Base-by-base conservation (phyloP, 148 eudicot species). In the Hydrangea macrophylla region DNA sequence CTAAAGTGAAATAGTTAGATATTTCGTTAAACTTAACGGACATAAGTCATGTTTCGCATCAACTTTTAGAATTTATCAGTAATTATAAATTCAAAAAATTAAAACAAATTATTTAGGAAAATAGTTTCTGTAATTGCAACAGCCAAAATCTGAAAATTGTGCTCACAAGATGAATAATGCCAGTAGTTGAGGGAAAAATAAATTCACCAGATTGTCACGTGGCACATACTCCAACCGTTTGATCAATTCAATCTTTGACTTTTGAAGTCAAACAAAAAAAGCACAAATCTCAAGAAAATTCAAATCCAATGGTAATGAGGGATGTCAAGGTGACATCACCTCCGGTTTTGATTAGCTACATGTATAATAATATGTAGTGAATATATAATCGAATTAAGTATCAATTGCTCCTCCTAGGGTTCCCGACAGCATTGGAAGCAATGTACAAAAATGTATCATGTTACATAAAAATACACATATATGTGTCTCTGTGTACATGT, bases 361-460 rank as follows among this genome's bases (percentile, higher is more conserved):
- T 23, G 6, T n/a, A n/a, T n/a, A n/a, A n/a, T n/a, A n/a, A n/a
- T n/a, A 23, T 24, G 27, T 24, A 54, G 11, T 23, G 28, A 57
- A 57, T 15, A 3, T n/a, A n/a, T n/a, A n/a, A 26, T 27, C 6
- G 3, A 57, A 57, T 22, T 18, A 64, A 23, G 5, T 33, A 7
- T 22, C 6, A 13, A 13, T 66, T 55, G 30, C 30, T 33, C 58
- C 10, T 32, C 55, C 57, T 51, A 32, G 58, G 42, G 45, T 54
- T 65, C 59, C 69, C 58, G 60, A 65, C 69, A 65, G 59, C 69
- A 22, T 50, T 31, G 42, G 60, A 65, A 30, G 30, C 59, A 65
- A 30, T 48, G 68, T 45, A 51, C 25, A 64, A 45, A 30, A 5
- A 3, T 8, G 8, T 35, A 35, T 35, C 8, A 35, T 35, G 39